These are phyloP conservation scores for Plasmodiophora brassicae DNA, from an alignment of 208 protist genomes.

Conservation along the genomic window DNA sequence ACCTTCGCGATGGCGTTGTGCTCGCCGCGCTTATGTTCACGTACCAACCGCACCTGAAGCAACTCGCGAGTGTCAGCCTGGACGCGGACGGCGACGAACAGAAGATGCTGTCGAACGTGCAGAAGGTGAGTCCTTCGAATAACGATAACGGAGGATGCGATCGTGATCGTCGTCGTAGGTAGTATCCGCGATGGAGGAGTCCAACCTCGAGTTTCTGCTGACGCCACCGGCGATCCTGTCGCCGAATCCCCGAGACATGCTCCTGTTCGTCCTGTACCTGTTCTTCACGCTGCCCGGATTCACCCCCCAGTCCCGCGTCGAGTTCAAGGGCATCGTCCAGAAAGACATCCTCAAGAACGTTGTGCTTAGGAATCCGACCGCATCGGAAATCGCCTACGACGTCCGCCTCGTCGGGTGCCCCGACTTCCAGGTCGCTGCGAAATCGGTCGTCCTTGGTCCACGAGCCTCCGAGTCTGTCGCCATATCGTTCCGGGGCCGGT, in stretches of 20 bases:
- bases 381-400: not conserved
- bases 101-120: not conserved
- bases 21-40: not conserved
- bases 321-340: not conserved
- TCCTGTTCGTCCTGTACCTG: not conserved
- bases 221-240: not conserved
- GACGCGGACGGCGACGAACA: not conserved
- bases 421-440: not conserved
- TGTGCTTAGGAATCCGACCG: not conserved
- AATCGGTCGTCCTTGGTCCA: not conserved
- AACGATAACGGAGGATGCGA: not conserved
- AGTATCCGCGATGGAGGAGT: not conserved
- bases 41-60: not conserved
- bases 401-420: not conserved
- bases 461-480: not conserved
- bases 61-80: not conserved
- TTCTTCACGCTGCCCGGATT: not conserved
- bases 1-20: not conserved
- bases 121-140: not conserved
- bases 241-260: conserved; percentile 13
- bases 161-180: not conserved
- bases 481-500: not conserved
- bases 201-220: not conserved
- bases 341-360: not conserved
- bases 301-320: not conserved